Evolutionary conservation across 179 eudicot species (phyloP).

Genomic region (Vitellaria paradoxa): DNA sequence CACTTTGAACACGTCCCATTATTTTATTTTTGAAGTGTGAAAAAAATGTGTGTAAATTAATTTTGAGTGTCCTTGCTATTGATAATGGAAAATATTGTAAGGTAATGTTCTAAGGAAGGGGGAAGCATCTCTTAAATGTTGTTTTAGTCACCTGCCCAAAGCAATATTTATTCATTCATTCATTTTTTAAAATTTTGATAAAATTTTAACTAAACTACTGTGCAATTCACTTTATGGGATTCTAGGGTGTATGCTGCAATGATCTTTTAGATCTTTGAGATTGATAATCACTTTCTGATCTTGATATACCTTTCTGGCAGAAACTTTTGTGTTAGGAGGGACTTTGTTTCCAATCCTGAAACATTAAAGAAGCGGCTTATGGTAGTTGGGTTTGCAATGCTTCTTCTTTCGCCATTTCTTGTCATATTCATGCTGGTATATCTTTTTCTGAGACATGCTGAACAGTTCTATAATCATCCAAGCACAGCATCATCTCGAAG

Average conservation of each 20-base stretch:
- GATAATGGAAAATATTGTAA: background rate
- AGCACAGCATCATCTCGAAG: slow-evolving; percentile 89
- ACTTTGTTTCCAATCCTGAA: slow-evolving; percentile 70
- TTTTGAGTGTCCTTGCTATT: background rate
- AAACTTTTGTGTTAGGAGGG: slow-evolving; percentile 71
- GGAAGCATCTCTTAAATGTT: no score
- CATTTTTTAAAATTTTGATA: background rate
- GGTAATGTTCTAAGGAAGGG: no score
- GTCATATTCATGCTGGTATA: slow-evolving; percentile 92
- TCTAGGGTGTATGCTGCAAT: background rate
- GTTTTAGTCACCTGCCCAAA: background rate
- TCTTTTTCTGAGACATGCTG: slow-evolving; percentile 97
- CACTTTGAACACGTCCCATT: background rate
- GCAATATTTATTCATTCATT: background rate
- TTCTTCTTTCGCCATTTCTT: slow-evolving; percentile 85
- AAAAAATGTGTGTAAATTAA: background rate
- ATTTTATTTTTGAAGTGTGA: background rate
- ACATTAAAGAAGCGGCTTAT: slow-evolving; percentile 82
- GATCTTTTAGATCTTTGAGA: background rate
- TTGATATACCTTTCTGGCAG: slow-evolving; percentile 46
- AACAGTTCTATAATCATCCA: slow-evolving; percentile 94
- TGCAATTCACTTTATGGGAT: background rate
- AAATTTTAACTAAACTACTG: background rate
- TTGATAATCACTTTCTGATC: background rate
- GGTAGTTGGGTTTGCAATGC: slow-evolving; percentile 75